Evolutionary conservation across 352 stramenopile genomes (phyloP), one percentile per base, ranked within the genome.

Genomic region (Phytophthora meadii): DNA sequence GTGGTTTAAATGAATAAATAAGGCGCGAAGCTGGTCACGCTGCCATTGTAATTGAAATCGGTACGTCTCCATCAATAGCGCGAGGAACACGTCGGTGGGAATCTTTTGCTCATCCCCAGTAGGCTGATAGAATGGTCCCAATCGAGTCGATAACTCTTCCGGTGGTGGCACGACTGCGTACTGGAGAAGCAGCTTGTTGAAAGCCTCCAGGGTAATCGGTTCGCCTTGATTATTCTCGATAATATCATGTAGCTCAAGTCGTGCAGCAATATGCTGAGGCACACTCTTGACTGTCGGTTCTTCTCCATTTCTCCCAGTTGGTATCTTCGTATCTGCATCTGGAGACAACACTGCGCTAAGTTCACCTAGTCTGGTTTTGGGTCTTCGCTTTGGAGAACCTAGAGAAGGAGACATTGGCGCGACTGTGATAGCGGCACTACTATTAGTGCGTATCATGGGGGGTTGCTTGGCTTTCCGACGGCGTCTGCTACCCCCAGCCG

Each of bases 21-120:
- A 61, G 0, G 56, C 49, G 0, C 65, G 65, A 6, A 88, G 54
- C 30, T 81, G 77, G 25, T 72, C 67, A 24, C 75, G 77, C 1
- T 77, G 74, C 78, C 79, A 89, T 10, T 77, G 56, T 2, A 78
- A 22, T 53, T 91, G 82, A 15, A 72, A 66, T 3, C 58, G 56
- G 57, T 82, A 91, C 44, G 68, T 60, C 39, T 87, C 81, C 37
- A 84, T 63, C 0, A 83, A 34, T 0, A 91, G 53, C 4, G 73
- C 63, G 4, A 88, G 65, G 25, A 85, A 86, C 3, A 91, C 59
- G 15, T 86, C 77, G 9, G 73, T 37, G 2, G 79, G 55, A 15
- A 91, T 48, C 40, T 89, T 88, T 5, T 65, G 70, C 39, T 91
- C 80, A n/a, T 89, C 79, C 3, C 78, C 79, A 12, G 70, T 88